Conservation (phyloP, 163 green algal species). For the Scenedesmus sp. region DNA sequence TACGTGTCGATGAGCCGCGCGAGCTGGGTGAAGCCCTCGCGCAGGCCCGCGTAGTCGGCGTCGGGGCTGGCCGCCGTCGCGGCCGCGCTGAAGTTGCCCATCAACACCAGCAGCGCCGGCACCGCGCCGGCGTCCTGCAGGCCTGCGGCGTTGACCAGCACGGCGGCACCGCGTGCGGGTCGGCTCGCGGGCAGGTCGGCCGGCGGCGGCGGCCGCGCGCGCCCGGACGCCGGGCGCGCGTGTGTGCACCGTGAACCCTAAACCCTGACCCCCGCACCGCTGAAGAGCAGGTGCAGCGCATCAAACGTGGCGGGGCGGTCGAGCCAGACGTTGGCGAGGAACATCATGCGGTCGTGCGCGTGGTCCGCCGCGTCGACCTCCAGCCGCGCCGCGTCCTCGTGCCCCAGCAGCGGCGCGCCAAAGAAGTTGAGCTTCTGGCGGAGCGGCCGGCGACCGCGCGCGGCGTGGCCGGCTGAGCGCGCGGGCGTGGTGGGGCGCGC, state of each 20-base stretch:
- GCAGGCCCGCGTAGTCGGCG: constrained; percentile 62
- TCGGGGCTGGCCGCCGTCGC: not conserved
- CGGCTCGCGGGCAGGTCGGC: no score
- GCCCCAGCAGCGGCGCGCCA: constrained; percentile 58
- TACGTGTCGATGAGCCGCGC: constrained; percentile 74
- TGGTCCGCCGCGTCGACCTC: constrained; percentile 45
- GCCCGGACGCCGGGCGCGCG: no score
- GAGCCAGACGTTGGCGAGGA: constrained; percentile 89
- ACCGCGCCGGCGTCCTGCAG: constrained; percentile 73
- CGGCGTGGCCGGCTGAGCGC: no score
- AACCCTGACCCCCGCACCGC: constrained; percentile 51
- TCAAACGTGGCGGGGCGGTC: constrained; percentile 77
- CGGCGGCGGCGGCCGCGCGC: no score
- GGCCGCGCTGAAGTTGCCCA: constrained; percentile 87
- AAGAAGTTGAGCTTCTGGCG: constrained; percentile 82
- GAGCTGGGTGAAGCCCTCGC: constrained; percentile 78
- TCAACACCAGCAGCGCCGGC: constrained; percentile 87
- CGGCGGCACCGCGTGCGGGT: no score
- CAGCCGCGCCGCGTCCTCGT: constrained; percentile 34
- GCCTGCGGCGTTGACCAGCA: no score
- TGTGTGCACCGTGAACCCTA: no score
- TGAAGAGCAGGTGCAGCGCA: constrained; percentile 71
- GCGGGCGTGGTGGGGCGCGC: no score
- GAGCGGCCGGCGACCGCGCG: no score
- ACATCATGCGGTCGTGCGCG: constrained; percentile 73